These are phyloP conservation scores for Lactarius vividus DNA, from an alignment of 768 basidiomycete species.

Conservation along the genomic window DNA sequence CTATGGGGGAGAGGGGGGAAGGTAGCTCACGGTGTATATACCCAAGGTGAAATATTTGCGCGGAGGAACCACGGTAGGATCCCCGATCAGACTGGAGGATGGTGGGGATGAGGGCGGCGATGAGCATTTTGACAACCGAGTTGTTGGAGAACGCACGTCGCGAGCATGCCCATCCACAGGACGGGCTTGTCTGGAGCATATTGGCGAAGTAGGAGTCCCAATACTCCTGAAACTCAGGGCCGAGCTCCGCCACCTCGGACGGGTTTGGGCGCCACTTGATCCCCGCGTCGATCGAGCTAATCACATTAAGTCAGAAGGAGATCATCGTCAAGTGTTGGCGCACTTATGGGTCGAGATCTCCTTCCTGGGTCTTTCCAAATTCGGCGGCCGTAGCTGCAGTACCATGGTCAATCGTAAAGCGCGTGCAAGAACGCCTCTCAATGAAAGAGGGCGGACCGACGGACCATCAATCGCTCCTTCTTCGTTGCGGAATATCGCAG, in stretches of 20 bases:
- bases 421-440: not conserved
- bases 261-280: conserved; percentile 53
- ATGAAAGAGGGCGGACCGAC: not conserved
- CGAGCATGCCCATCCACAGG: conserved; percentile 42
- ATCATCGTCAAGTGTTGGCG: not conserved
- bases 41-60: conserved; percentile 24
- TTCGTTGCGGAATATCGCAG: conserved; percentile 24
- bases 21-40: conserved; percentile 15
- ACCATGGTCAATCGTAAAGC: not conserved
- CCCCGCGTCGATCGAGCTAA: conserved; percentile 44
- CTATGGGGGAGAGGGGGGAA: no score
- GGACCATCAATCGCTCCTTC: conserved; percentile 24
- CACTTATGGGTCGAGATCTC: conserved; percentile 55
- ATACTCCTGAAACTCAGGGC: conserved; percentile 44
- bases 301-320: not conserved
- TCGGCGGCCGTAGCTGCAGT: conserved; percentile 35
- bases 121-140: not conserved
- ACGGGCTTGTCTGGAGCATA: conserved; percentile 57
- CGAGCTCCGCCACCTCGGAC: conserved; percentile 49
- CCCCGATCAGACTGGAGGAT: conserved; percentile 23
- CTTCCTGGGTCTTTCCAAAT: conserved; percentile 40
- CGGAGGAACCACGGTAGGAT: conserved; percentile 16
- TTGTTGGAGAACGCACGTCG: conserved; percentile 37
- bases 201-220: conserved; percentile 52
- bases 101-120: not conserved